Evolutionary conservation across 495 filamentous ascomycete species (phyloP), one percentile per base, ranked within the genome.

Genomic region (Jackrogersella multiformis): DNA sequence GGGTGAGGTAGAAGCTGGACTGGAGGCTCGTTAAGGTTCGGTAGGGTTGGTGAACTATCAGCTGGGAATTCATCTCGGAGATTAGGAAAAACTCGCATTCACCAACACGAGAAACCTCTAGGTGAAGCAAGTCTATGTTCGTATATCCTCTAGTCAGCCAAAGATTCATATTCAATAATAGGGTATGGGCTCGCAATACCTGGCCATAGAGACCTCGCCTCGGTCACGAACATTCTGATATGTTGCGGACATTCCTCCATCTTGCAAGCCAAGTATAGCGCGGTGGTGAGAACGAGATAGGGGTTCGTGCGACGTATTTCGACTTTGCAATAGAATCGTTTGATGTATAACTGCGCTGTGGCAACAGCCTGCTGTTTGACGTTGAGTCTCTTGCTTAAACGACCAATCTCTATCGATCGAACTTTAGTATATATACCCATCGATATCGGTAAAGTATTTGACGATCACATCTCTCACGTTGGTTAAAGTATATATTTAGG

Each of bases 201-300:
- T 73, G 92, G 90, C 92, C 93, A 99, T 39, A 94, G 80, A 48
- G 86, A 84, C n/a, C 92, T 87, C 4, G 94, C 92, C 76, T 99
- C 94, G 4, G 85, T 87, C 1, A 93, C 88, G 41, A 99, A 86
- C 49, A 94, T 84, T 30, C 94, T 86, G 63, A 99, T 98, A 77
- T 99, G 96, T 76, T 97, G 94, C 24, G 95, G 96, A 65, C 89
- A 94, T 78, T 99, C 95, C 77, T 99, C 95, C 91, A 96, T 97
- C 78, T 99, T 99, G 80, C 93, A 96, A 46, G 96, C 95, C 32
- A 99, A 83, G 78, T 99, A 99, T 63, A 98, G 81, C 23, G 94
- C 92, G 4, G 95, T 98, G 24, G 92, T 88, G 63, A 97, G 81
- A 45, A 98, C 85, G 13, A 98, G 87, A 77, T 96, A 97, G 13